Base-by-base conservation (phyloP, 139 green algal genomes). In the Deuterostichococcus epilithicus region DNA sequence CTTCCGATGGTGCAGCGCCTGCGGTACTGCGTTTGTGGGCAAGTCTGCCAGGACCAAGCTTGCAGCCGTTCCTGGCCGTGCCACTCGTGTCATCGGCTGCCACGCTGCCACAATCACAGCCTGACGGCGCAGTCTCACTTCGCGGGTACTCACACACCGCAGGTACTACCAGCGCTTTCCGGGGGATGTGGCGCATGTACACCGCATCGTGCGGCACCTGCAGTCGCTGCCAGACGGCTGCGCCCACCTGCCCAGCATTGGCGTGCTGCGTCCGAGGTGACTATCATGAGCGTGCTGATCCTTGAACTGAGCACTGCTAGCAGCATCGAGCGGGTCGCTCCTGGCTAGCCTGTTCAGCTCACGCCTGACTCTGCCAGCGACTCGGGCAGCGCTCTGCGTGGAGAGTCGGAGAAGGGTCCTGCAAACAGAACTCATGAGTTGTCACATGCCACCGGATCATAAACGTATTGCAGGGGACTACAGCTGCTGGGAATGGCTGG, bases 151-250 rank as follows among this genome's bases (percentile, higher is more conserved):
- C 30, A 66, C 44, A 1, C 92, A 96, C 80, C 42, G 75, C 1
- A 96, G 94, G 83, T 98, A 88, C 79, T 98, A 98, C 79, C 34
- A 83, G 45, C 79, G 92, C 22, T 97, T 92, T 69, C 87, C 87
- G 0, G 66, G 68, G 30, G 85, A 88, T 45, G 82, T 82, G 72
- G 70, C 69, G 15, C 39, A 66, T 0, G 83, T 95, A 32, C 78
- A 82, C 66, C 45, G 75, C 23, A 91, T 98, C 30, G 88, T 98
- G 60, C 65, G 59, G n/a, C 77, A 87, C 82, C 81, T 98, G 34
- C 79, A 71, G 8, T 47, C 77, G 3, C 85, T 93, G 65, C 86
- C 90, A 18, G 84, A 73, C 0, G 90, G 86, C 1, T 78, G 85
- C 8, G 70, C 91, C 28, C 33, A 2, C 30, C 86, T 94, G 44